phyloP scores from a whole-genome alignment of 495 filamentous ascomycete genomes.

The Penicillium tannophilum region DNA sequence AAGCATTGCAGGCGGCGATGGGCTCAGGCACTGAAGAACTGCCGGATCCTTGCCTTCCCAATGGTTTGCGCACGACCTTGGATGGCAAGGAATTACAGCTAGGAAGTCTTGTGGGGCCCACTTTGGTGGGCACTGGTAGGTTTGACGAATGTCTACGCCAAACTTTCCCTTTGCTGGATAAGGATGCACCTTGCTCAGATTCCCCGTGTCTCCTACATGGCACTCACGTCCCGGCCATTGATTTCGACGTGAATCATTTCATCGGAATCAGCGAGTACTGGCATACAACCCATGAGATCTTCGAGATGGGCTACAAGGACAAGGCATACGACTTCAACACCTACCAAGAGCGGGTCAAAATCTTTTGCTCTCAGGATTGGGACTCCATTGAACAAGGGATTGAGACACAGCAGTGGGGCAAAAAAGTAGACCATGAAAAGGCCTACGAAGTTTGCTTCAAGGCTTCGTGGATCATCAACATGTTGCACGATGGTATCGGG shows the following conservation, averaged over 20 bases:
- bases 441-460: slow-evolving; percentile 95
- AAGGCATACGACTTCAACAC: slow-evolving; percentile 89
- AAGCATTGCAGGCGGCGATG: slow-evolving; percentile 63
- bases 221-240: slow-evolving; percentile 89
- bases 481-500: slow-evolving; percentile 94
- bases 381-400: slow-evolving; percentile 66
- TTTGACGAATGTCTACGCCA: slow-evolving; percentile 84
- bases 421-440: slow-evolving; percentile 72
- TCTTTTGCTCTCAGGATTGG: slow-evolving; percentile 89
- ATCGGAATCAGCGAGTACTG: slow-evolving; percentile 98
- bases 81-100: slow-evolving; percentile 53
- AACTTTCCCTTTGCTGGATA: slow-evolving; percentile 86
- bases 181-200: slow-evolving; percentile 82
- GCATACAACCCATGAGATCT: slow-evolving; percentile 97
- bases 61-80: slow-evolving; percentile 65
- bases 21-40: slow-evolving; percentile 61
- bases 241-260: slow-evolving; percentile 98
- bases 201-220: slow-evolving; percentile 86
- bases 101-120: slow-evolving; percentile 35
- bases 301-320: slow-evolving; percentile 77
- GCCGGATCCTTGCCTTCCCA: slow-evolving; percentile 90
- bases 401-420: slow-evolving; percentile 66
- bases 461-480: slow-evolving; percentile 94
- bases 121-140: slow-evolving; percentile 76
- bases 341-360: slow-evolving; percentile 81